Base-by-base conservation (phyloP, 2,329 filamentous ascomycete genomes). In the Penicillium sp. region DNA sequence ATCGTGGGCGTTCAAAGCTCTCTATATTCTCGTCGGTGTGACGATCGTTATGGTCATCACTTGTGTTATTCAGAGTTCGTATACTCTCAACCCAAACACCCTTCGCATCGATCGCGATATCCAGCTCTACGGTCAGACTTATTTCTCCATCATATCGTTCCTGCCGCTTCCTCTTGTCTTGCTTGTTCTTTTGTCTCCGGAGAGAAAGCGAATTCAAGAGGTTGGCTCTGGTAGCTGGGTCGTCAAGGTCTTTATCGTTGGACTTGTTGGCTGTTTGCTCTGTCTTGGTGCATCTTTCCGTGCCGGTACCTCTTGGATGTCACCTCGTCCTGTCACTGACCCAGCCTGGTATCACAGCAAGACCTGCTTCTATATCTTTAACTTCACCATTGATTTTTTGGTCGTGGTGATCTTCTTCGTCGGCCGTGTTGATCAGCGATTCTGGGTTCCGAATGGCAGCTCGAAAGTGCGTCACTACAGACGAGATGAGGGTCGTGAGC, bases 351-450 rank as follows among this genome's bases (percentile, higher is more conserved):
- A 86, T 68, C 82, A 90, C 64, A 77, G 77, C 65, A 89, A 87
- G 69, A 82, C 85, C 2, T 84, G 82, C 64, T 96, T 91, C 77
- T 96, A 94, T 75, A 75, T 85, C 67, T 89, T 94, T 77, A 89
- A 90, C 74, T 95, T 89, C 67, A 77, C 76, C 16, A 78, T 92
- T 37, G 91, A 96, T 72, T 75, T 92, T 39, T 67, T 88, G 25
- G 84, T 91, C 37, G 80, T 93, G 5, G 81, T 80, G 50, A 74
- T 86, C 9, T 93, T 89, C 72, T 80, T 86, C 0, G 66, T 88
- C 16, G 72, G 81, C 21, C 82, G 91, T 32, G 85, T 94, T 58
- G 91, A 96, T 69, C 79, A 80, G 58, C 82, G 89, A 40, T 95
- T 93, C 75, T 81, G 87, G 67, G 76, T 94, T 25, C 89, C 89